A percentile compares a stretch with the other conserved stretches of the same genome.
Conservation (phyloP, 1,284 basidiomycete species). For the Inonotus obliquus region DNA sequence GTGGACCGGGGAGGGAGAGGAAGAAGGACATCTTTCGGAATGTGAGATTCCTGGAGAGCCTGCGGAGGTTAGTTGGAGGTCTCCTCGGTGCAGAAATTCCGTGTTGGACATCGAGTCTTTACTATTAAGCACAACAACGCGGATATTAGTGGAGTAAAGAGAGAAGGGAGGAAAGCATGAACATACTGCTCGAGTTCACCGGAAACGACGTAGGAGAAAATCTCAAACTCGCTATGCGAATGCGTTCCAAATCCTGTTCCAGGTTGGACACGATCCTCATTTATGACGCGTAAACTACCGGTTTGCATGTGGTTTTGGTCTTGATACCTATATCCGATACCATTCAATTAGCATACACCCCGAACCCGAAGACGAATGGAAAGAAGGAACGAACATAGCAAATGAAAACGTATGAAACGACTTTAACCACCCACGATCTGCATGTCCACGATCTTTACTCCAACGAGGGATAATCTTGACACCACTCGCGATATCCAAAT, state of each 20-base stretch:
- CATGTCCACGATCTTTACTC: conserved; percentile 69
- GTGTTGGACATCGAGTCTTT: conserved; percentile 87
- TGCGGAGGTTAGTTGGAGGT: conserved; percentile 87
- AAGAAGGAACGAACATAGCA: conserved; percentile 58
- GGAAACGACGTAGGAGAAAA: conserved; percentile 83
- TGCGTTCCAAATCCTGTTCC: conserved; percentile 84
- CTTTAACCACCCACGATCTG: conserved; percentile 89
- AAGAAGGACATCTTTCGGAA: conserved; percentile 68
- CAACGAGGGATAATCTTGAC: conserved; percentile 50
- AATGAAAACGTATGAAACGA: conserved; percentile 88
- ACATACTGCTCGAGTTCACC: conserved; percentile 76
- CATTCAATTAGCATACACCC: background rate
- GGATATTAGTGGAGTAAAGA: background rate
- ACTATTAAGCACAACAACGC: conserved; percentile 39
- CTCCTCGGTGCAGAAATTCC: conserved; percentile 84
- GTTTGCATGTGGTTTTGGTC: conserved; percentile 52
- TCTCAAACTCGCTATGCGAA: conserved; percentile 83
- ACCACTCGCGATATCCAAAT: background rate
- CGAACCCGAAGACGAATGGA: too few species aligned
- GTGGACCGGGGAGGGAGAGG: conserved; percentile 56
- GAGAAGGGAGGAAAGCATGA: background rate
- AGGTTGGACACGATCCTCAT: conserved; percentile 85
- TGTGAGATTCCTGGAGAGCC: conserved; percentile 79
- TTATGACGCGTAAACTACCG: conserved; percentile 71
- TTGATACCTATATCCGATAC: conserved; percentile 50